Evolutionary conservation across 805 yeast species (phyloP).

Genomic region (Pichia nanzhaoensis): DNA sequence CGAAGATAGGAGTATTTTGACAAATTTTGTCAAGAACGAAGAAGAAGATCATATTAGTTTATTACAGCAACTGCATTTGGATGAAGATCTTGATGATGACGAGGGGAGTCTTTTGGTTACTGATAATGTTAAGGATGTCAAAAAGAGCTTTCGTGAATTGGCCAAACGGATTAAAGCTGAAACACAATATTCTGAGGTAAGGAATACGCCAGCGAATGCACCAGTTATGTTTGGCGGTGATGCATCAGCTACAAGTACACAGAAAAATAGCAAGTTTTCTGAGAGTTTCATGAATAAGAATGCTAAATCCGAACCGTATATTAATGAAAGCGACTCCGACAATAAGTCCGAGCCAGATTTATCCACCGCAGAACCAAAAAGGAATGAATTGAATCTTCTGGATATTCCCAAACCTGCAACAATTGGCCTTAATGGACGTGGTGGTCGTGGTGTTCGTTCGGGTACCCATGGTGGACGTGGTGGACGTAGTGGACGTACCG

Average conservation of each 20-base stretch:
- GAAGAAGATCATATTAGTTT: conserved; percentile 45
- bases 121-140: conserved; percentile 18
- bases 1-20: conserved; percentile 71
- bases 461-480: too few species aligned
- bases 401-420: too few species aligned
- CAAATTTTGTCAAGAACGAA: conserved; percentile 54
- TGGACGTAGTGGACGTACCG: too few species aligned
- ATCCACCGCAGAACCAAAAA: too few species aligned
- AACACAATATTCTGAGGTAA: conserved; percentile 8
- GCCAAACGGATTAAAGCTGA: conserved; percentile 25
- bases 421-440: too few species aligned
- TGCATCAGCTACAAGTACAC: background rate
- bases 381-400: too few species aligned
- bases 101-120: conserved; percentile 4
- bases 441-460: too few species aligned
- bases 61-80: conserved; percentile 38
- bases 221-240: background rate
- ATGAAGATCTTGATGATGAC: conserved; percentile 27
- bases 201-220: background rate
- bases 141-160: conserved; percentile 25
- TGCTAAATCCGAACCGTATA: background rate
- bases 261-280: too few species aligned
- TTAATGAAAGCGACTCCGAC: background rate
- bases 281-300: too few species aligned
- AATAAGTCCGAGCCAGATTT: too few species aligned